Base-by-base conservation (phyloP, 2,329 filamentous ascomycete genomes). In the Atkinsonella hypoxylon region DNA sequence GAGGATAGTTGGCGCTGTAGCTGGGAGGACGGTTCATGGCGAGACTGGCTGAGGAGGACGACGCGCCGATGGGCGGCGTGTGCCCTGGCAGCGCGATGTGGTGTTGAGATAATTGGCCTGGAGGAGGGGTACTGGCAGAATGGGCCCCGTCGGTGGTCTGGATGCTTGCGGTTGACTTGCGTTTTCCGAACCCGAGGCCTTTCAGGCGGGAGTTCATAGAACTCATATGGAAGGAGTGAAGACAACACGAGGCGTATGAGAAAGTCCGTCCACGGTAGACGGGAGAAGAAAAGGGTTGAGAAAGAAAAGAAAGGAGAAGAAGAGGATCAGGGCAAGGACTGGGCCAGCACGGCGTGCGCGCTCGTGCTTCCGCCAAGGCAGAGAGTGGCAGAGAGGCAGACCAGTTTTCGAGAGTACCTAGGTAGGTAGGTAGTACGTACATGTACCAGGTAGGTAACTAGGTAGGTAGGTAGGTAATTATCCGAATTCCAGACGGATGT, bases 201-300 rank as follows among this genome's bases (percentile, higher is more conserved):
- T 87, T 86, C 69, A 88, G 81, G 71, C 84, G 82, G 68, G 81
- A 79, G 76, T 87, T 87, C 80, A 86, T 79, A 77, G 82, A 87
- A 78, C 79, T 86, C 83, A 87, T 86, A 67, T 65, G 65, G 67
- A 65, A 66, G 59, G 56, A 57, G 57, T 47, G 45, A 38, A 49
- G 45, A 48, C 47, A 47, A 54, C 49, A 49, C 48, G 46, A 17
- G 30, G 38, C n/a, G 17, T 46, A n/a, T 11, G 40, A 43, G 26
- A 30, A n/a, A 36, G 48, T n/a, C n/a, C n/a, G 12, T 26, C 20
- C 22, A 49, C 36, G 40, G 51, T 45, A 52, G 53, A 53, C 48
- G 51, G 46, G 51, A 54, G 53, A 50, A 48, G 48, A 48, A 53
- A n/a, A 48, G 52, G 49, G 54, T 47, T 44, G 50, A 44, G 2